phyloP scores from a whole-genome alignment of 805 yeast species.

The Candida nonsorbophila region DNA sequence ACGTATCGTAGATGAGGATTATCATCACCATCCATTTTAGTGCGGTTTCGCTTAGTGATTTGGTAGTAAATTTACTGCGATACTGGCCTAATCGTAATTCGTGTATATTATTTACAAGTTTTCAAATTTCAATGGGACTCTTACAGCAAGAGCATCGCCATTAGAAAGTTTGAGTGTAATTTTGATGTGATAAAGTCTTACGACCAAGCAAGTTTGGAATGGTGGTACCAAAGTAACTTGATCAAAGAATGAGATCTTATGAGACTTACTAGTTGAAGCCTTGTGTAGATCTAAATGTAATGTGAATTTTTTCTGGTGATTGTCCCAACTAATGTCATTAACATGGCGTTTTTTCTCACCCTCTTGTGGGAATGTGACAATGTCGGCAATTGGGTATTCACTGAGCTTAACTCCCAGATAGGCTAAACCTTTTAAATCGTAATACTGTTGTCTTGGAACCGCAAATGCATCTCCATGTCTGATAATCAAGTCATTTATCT shows the following conservation, averaged over 20 bases:
- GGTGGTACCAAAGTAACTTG: constrained; percentile 32
- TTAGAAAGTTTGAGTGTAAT: constrained; percentile 22
- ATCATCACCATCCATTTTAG: no score
- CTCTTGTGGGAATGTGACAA: constrained; percentile 8
- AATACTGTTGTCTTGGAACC: constrained; percentile 30
- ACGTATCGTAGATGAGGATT: no score
- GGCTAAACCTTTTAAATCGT: constrained; percentile 32
- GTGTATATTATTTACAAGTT: no score
- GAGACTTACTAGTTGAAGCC: no score
- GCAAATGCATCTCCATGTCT: constrained; percentile 28
- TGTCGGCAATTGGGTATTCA: constrained; percentile 19
- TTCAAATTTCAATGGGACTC: constrained; percentile 32
- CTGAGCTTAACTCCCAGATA: constrained; percentile 28
- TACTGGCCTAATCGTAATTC: no score
- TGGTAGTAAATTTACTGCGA: no score
- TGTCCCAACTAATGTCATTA: no score
- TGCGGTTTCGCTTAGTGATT: no score
- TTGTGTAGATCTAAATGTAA: no score
- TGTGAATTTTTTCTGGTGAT: no score
- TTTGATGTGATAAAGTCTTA: constrained; percentile 31
- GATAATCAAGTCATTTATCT: constrained; percentile 22
- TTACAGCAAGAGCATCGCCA: constrained; percentile 24
- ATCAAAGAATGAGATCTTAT: constrained; percentile 23
- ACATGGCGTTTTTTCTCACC: no score
- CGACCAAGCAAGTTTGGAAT: constrained; percentile 31